Conservation (phyloP, 345 rosid genomes). For the Linum tenue region DNA sequence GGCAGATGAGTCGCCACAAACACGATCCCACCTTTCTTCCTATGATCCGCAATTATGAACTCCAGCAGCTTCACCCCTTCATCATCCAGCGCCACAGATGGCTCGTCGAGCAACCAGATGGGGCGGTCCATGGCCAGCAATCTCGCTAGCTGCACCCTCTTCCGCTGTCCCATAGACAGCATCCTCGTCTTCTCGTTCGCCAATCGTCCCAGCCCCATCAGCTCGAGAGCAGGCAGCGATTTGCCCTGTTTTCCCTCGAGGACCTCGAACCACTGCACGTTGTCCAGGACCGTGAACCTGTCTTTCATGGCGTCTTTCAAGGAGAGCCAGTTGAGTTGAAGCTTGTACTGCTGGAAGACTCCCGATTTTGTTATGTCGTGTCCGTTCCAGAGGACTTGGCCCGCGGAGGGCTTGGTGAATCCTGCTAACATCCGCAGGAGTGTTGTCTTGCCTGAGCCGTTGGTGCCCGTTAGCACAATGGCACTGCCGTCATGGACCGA, state of each 20-base stretch:
- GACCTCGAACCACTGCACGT: conserved; percentile 78
- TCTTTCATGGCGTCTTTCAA: conserved; percentile 72
- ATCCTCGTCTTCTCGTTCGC: conserved; percentile 69
- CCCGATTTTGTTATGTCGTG: conserved; percentile 68
- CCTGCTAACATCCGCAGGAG: conserved; percentile 85
- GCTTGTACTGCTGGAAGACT: conserved; percentile 80
- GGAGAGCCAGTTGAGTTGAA: conserved; percentile 87
- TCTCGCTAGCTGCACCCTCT: conserved; percentile 80
- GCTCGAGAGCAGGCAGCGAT: conserved; percentile 64
- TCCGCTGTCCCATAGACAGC: conserved; percentile 89
- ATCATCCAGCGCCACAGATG: conserved; percentile 74
- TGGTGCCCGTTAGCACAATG: conserved; percentile 64
- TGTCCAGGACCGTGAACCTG: conserved; percentile 56
- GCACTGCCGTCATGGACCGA: conserved; percentile 80
- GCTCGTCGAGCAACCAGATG: conserved; percentile 84
- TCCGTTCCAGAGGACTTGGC: conserved; percentile 88
- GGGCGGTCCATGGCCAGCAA: conserved; percentile 74
- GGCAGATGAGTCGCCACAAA: conserved; percentile 86
- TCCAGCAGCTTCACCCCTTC: conserved; percentile 75
- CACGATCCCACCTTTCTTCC: conserved; percentile 74
- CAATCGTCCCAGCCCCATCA: conserved; percentile 79
- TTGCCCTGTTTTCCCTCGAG: conserved; percentile 71
- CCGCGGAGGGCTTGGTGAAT: conserved; percentile 72
- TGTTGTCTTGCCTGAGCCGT: conserved; percentile 73
- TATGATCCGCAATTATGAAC: conserved; percentile 57